Conservation (phyloP, 495 filamentous ascomycete genomes). For the Aspergillus wentii region DNA sequence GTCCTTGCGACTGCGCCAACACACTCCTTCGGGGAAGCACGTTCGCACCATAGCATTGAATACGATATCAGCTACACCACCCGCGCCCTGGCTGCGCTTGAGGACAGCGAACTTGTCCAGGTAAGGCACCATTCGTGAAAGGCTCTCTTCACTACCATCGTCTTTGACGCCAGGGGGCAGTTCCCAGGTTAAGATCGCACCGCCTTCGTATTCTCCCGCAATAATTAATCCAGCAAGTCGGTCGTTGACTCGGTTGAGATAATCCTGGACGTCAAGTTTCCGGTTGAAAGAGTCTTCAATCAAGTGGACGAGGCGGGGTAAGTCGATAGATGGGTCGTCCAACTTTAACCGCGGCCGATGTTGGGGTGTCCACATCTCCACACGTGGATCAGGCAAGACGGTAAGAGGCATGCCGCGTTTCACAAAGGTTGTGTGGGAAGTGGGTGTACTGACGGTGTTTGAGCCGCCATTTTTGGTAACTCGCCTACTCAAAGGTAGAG, state of each 20-base stretch:
- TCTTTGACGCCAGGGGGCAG: conserved; percentile 54
- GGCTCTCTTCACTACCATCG: conserved; percentile 45
- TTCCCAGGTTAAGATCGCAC: conserved; percentile 95
- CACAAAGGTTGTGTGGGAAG: conserved; percentile 66
- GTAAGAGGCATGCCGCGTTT: conserved; percentile 89
- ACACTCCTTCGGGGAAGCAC: conserved; percentile 76
- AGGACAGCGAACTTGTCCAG: conserved; percentile 97
- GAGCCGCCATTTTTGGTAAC: conserved; percentile 19
- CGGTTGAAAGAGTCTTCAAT: conserved; percentile 94
- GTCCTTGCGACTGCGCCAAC: conserved; percentile 74
- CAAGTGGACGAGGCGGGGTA: conserved; percentile 73
- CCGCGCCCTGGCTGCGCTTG: conserved; percentile 80
- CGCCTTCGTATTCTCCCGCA: conserved; percentile 94
- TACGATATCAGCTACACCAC: conserved; percentile 89
- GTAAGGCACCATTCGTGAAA: conserved; percentile 73
- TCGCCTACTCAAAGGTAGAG: conserved; percentile 66
- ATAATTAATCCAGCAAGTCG: conserved; percentile 87
- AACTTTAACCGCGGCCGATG: conserved; percentile 53
- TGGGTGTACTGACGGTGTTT: conserved; percentile 22
- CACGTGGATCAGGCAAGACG: conserved; percentile 67
- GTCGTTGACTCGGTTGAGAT: conserved; percentile 69
- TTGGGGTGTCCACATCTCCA: conserved; percentile 61
- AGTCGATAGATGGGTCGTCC: conserved; percentile 74
- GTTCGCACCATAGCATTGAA: conserved; percentile 92
- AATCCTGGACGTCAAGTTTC: conserved; percentile 76